Evolutionary conservation across 768 basidiomycete species (phyloP).

Genomic region (Paxillus rubicundulus): DNA sequence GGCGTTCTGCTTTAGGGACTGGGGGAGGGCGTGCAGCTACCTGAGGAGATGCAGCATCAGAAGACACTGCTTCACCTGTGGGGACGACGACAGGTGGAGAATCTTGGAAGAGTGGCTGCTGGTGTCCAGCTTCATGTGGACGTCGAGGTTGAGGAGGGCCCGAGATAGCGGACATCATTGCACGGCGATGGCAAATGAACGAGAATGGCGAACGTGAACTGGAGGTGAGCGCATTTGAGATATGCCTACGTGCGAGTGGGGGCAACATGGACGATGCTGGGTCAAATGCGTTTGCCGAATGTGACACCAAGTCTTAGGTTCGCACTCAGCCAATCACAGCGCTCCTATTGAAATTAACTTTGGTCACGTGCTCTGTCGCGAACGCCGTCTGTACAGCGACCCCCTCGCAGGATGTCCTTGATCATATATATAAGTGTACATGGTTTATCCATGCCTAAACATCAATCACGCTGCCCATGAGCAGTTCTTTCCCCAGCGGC

Average conservation of each 20-base stretch:
- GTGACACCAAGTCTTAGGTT: too few species aligned
- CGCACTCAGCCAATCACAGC: background rate
- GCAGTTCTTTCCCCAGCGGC: background rate
- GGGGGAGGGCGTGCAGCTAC: slow-evolving; percentile 71
- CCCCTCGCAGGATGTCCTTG: too few species aligned
- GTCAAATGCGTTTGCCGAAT: too few species aligned
- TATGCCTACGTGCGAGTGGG: slow-evolving; percentile 11
- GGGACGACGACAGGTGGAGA: slow-evolving; percentile 55
- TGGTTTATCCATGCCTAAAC: too few species aligned
- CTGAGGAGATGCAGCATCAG: slow-evolving; percentile 68
- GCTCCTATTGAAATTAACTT: background rate
- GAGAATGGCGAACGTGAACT: background rate
- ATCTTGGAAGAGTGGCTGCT: slow-evolving; percentile 33
- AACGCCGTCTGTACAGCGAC: background rate
- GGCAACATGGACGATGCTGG: slow-evolving; percentile 18
- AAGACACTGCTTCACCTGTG: slow-evolving; percentile 42
- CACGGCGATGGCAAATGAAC: slow-evolving; percentile 41
- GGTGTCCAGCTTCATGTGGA: slow-evolving; percentile 15
- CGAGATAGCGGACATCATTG: slow-evolving; percentile 67
- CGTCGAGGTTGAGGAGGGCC: slow-evolving; percentile 21
- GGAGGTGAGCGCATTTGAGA: slow-evolving; percentile 8
- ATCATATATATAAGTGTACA: too few species aligned
- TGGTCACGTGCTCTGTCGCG: background rate
- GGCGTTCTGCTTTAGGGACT: slow-evolving; percentile 59
- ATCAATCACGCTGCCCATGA: too few species aligned